These are phyloP conservation scores for Dioscorea cayenensis DNA, from an alignment of 116 monocot species.

Conservation along the genomic window DNA sequence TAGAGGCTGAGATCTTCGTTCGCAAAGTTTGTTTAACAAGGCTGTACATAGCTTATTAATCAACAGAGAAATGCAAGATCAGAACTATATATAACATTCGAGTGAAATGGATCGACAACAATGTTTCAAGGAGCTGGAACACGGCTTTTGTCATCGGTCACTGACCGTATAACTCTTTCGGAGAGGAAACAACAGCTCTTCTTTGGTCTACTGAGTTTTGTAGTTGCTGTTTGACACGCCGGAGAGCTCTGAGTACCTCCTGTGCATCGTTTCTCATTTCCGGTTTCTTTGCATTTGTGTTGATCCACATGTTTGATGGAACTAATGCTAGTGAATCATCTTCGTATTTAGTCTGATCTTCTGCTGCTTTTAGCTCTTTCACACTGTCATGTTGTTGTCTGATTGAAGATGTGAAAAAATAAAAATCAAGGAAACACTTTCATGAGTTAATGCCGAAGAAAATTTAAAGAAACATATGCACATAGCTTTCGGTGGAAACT, in stretches of 20 bases:
- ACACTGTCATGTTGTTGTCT: not conserved
- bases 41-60: too few species aligned
- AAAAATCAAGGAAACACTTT: not conserved
- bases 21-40: too few species aligned
- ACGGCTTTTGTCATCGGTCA: not conserved
- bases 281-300: not conserved
- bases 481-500: too few species aligned
- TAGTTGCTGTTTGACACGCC: slow-evolving; percentile 35
- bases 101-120: too few species aligned
- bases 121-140: too few species aligned
- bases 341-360: not conserved
- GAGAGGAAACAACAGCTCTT: not conserved
- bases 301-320: slow-evolving; percentile 9
- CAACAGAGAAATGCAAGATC: too few species aligned
- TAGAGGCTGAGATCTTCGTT: too few species aligned
- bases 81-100: too few species aligned
- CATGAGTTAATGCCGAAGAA: not conserved
- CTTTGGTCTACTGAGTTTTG: slow-evolving; percentile 12
- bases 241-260: slow-evolving; percentile 25
- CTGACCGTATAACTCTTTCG: slow-evolving; percentile 1
- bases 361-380: not conserved
- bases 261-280: slow-evolving; percentile 12
- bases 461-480: too few species aligned
- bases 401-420: not conserved
- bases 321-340: slow-evolving; percentile 30